These are phyloP conservation scores for Cadophora gregata DNA, from an alignment of 2,329 filamentous ascomycete species.

Conservation along the genomic window DNA sequence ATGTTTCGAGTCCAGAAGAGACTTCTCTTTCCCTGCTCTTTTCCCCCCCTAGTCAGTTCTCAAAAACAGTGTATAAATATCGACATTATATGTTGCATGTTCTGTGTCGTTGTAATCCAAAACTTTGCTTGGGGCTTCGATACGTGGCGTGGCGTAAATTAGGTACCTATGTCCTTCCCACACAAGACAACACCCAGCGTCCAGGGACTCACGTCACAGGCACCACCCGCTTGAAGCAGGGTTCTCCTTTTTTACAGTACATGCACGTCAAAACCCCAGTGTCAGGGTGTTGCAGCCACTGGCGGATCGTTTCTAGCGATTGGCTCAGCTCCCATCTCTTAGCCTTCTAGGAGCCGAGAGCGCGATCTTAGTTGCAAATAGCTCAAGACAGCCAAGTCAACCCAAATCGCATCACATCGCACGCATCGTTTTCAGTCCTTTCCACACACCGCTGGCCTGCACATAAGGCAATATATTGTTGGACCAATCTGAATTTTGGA, in stretches of 20 bases:
- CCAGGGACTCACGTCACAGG: conserved; percentile 4
- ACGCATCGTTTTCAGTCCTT: conserved; percentile 17
- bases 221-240: background rate
- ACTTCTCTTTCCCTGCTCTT: background rate
- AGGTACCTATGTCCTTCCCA: background rate
- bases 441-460: conserved; percentile 30
- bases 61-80: background rate
- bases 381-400: conserved; percentile 16
- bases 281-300: conserved; percentile 9
- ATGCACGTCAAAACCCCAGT: conserved; percentile 15
- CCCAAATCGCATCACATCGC: conserved; percentile 9
- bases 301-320: conserved; percentile 2
- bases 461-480: conserved; percentile 23
- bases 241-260: conserved; percentile 18
- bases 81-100: background rate
- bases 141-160: too few species aligned
- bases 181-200: background rate
- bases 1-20: conserved; percentile 24
- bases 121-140: background rate
- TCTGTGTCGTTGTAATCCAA: background rate
- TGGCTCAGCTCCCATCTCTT: background rate
- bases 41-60: conserved; percentile 5
- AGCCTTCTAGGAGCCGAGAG: conserved; percentile 7
- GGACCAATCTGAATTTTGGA: background rate
- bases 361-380: conserved; percentile 9